These are phyloP conservation scores for Venturia asperata DNA, from an alignment of 2,329 filamentous ascomycete genomes.

Conservation along the genomic window DNA sequence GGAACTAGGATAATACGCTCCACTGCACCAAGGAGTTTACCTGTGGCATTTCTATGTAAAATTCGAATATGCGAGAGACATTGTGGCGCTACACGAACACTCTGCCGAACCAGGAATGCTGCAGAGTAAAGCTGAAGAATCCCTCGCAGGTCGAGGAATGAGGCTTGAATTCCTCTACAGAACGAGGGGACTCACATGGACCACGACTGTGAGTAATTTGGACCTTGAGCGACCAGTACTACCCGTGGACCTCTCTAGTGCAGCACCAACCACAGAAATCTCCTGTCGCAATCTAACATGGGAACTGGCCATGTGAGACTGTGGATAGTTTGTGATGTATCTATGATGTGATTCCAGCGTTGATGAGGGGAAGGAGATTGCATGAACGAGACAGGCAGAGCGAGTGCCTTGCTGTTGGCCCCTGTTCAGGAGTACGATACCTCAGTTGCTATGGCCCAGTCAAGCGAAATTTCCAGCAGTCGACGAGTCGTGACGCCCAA, in stretches of 20 bases:
- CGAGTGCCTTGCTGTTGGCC: constrained; percentile 7
- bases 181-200: no score
- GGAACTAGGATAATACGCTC: background rate
- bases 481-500: background rate
- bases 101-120: background rate
- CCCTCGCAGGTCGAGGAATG: no score
- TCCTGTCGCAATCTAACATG: background rate
- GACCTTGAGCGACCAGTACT: constrained; percentile 2
- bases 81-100: no score
- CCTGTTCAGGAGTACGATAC: constrained; percentile 11
- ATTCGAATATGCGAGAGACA: no score
- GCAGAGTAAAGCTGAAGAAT: background rate
- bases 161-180: no score
- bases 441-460: background rate
- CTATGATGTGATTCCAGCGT: background rate
- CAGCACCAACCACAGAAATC: background rate
- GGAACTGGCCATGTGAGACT: background rate
- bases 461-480: constrained; percentile 5
- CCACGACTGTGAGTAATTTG: no score
- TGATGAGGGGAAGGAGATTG: constrained; percentile 2
- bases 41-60: no score
- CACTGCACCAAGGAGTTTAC: background rate
- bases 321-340: background rate
- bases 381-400: background rate
- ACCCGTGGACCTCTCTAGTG: no score